Evolutionary conservation across 1,284 basidiomycete species (phyloP).

Genomic region (Leccinum olivaceoglutinosum): DNA sequence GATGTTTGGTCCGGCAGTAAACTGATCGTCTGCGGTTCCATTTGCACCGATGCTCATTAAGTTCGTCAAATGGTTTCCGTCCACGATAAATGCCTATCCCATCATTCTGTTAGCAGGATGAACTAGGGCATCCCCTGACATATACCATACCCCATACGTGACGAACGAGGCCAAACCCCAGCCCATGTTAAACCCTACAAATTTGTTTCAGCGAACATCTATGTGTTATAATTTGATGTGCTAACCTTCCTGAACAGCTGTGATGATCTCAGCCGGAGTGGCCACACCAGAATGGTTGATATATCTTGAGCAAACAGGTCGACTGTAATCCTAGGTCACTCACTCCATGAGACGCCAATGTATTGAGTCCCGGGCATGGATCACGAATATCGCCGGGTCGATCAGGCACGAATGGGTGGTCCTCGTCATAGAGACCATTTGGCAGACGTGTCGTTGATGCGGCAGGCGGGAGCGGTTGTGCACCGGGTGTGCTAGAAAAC

Average conservation of each 20-base stretch:
- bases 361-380: conserved; percentile 45
- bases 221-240: no score
- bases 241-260: conserved; percentile 17
- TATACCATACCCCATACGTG: no score
- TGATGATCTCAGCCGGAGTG: conserved; percentile 25
- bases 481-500: conserved; percentile 19
- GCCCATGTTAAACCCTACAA: no score
- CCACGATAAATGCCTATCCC: no score
- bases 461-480: conserved; percentile 22
- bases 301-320: conserved; percentile 13
- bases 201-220: no score
- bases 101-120: no score
- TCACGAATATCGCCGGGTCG: conserved; percentile 31
- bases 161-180: no score
- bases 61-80: no score
- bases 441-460: conserved; percentile 22
- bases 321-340: neutral
- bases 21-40: no score
- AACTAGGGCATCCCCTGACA: no score
- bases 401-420: conserved; percentile 17
- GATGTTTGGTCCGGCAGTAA: no score
- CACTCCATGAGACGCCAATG: conserved; percentile 39
- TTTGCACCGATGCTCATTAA: no score
- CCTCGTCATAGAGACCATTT: conserved; percentile 21
- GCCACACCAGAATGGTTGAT: conserved; percentile 20